A percentile compares a stretch with the other conserved stretches of the same genome.
phyloP scores from a whole-genome alignment of 768 basidiomycete genomes.

The Russula dissimulans region DNA sequence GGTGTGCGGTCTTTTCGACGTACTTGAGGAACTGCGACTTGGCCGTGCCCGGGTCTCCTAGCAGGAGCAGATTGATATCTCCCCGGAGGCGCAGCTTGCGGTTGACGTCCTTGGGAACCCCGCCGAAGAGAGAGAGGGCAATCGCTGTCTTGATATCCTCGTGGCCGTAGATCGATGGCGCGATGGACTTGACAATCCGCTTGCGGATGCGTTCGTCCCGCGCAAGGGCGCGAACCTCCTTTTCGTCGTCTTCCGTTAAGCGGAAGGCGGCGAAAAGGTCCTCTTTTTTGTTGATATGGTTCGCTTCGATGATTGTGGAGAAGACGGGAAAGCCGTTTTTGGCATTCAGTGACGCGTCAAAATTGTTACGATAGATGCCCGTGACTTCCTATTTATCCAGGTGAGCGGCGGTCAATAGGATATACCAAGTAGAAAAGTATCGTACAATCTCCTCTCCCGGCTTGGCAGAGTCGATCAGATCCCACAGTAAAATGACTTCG shows the following conservation, averaged over 20 bases:
- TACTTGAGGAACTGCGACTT: conserved; percentile 99
- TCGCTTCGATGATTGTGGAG: conserved; percentile 95
- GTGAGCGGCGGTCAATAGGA: not conserved
- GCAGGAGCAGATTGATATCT: conserved; percentile 92
- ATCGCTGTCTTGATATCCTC: conserved; percentile 98
- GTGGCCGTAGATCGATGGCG: conserved; percentile 98
- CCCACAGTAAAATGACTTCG: conserved; percentile 95
- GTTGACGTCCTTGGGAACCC: conserved; percentile 92
- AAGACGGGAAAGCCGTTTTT: conserved; percentile 99
- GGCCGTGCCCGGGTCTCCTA: conserved; percentile 97
- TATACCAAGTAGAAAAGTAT: not conserved
- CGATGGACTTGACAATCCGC: conserved; percentile 96
- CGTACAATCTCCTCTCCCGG: conserved; percentile 96
- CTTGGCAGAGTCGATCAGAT: conserved; percentile 95
- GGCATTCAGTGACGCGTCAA: conserved; percentile 93
- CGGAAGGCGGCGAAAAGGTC: conserved; percentile 98
- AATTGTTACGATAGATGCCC: conserved; percentile 97
- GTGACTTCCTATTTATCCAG: conserved; percentile 72
- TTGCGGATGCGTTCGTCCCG: conserved; percentile 93
- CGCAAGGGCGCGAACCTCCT: conserved; percentile 77
- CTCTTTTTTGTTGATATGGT: conserved; percentile 98
- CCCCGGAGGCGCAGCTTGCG: conserved; percentile 94
- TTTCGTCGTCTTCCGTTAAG: conserved; percentile 94
- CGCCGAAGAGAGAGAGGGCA: conserved; percentile 90
- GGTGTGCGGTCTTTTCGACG: conserved; percentile 95